Evolutionary conservation across 345 rosid species (phyloP).

Genomic region (Murraya paniculata): DNA sequence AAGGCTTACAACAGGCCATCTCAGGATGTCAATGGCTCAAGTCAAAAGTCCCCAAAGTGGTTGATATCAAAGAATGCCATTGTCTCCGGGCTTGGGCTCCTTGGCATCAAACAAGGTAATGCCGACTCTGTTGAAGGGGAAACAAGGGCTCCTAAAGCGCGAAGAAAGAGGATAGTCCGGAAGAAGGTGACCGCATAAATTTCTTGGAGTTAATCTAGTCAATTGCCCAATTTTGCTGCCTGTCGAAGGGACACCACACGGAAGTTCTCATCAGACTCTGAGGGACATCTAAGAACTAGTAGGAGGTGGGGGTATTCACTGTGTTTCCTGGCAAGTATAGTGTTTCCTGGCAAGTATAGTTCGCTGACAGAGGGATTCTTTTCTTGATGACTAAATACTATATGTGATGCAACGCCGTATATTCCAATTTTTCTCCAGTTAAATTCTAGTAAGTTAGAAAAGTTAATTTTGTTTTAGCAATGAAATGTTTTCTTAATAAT

Average conservation of each 20-base stretch:
- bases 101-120: constrained; percentile 69
- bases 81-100: constrained; percentile 73
- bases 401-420: neutral
- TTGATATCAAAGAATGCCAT: constrained; percentile 77
- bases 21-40: constrained; percentile 38
- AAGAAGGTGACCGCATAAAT: constrained; percentile 57
- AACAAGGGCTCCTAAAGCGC: constrained; percentile 52
- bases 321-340: neutral
- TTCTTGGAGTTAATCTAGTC: neutral
- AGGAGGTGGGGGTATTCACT: neutral
- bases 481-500: neutral
- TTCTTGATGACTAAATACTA: neutral
- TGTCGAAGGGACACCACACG: neutral
- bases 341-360: neutral
- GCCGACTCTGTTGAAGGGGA: constrained; percentile 35
- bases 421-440: neutral
- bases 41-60: constrained; percentile 75
- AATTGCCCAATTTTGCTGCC: constrained; percentile 24
- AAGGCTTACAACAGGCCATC: constrained; percentile 62
- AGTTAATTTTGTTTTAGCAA: neutral
- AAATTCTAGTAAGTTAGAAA: neutral
- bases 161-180: constrained; percentile 79
- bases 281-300: neutral
- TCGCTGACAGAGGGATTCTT: neutral
- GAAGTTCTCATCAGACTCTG: neutral